Conservation (phyloP, 768 basidiomycete genomes). For the Trametes sanguinea region DNA sequence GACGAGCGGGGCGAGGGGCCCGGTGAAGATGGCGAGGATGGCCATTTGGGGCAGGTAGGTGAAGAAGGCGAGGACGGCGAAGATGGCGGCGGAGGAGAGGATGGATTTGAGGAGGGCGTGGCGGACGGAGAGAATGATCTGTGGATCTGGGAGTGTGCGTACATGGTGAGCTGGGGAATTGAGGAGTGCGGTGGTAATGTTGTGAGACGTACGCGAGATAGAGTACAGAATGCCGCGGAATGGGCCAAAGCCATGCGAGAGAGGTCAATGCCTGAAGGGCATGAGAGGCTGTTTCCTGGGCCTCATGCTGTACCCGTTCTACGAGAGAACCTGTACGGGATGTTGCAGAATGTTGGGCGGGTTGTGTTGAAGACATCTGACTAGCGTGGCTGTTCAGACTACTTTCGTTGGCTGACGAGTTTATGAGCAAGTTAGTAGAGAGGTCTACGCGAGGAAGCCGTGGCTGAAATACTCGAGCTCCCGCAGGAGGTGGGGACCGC, state of each 20-base stretch:
- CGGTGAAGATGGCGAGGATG: slow-evolving; percentile 60
- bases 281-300: slow-evolving; percentile 13
- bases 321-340: not conserved
- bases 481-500: not conserved
- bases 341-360: not conserved
- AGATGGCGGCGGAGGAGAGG: slow-evolving; percentile 41
- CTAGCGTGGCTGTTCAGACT: not conserved
- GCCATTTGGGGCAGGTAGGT: slow-evolving; percentile 70
- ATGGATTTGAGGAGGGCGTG: slow-evolving; percentile 44
- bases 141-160: slow-evolving; percentile 14
- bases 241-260: slow-evolving; percentile 34
- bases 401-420: too few species aligned
- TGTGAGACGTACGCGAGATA: slow-evolving; percentile 22
- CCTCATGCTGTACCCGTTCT: slow-evolving; percentile 21
- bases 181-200: too few species aligned
- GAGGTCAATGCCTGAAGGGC: slow-evolving; percentile 25
- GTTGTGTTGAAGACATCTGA: not conserved
- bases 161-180: too few species aligned
- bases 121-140: slow-evolving; percentile 29
- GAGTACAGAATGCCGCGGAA: slow-evolving; percentile 33
- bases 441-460: not conserved
- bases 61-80: slow-evolving; percentile 51
- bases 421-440: too few species aligned
- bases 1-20: slow-evolving; percentile 61
- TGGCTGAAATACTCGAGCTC: not conserved